These are phyloP conservation scores for Hymenotorrendiella dingleyae DNA, from an alignment of 2,329 filamentous ascomycete genomes.

Conservation along the genomic window DNA sequence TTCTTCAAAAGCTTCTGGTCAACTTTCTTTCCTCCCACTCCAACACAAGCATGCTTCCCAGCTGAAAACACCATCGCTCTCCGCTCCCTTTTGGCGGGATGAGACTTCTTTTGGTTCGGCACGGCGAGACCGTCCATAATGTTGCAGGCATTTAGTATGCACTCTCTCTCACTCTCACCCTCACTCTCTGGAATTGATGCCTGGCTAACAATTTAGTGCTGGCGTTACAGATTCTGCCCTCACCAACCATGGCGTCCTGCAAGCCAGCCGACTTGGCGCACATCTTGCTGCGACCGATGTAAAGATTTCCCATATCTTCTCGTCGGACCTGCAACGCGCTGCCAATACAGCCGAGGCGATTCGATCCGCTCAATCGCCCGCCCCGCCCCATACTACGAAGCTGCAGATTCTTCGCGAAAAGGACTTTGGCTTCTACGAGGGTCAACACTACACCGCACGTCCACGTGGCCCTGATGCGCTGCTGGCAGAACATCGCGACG, in stretches of 20 bases:
- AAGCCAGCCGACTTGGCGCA: conserved; percentile 64
- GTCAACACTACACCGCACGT: conserved; percentile 48
- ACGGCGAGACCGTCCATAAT: conserved; percentile 89
- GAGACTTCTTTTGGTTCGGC: conserved; percentile 72
- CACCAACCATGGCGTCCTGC: conserved; percentile 75
- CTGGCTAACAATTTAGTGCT: conserved; percentile 47
- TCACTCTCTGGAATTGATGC: no score
- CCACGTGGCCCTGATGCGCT: conserved; percentile 34
- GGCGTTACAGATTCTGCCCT: conserved; percentile 74
- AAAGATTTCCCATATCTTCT: conserved; percentile 64
- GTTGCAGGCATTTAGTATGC: conserved; percentile 68
- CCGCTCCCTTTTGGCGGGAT: conserved; percentile 34
- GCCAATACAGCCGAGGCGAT: conserved; percentile 64
- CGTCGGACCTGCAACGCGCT: conserved; percentile 73
- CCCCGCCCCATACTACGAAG: conserved; percentile 14
- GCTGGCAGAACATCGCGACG: conserved; percentile 34
- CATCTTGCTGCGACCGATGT: conserved; percentile 59
- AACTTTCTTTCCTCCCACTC: conserved; percentile 1
- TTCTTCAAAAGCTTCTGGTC: neutral
- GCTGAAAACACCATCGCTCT: conserved; percentile 15
- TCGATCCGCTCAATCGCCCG: conserved; percentile 44
- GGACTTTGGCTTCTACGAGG: conserved; percentile 68
- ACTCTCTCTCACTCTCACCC: conserved; percentile 14
- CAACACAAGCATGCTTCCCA: conserved; percentile 15
- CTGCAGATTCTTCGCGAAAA: conserved; percentile 58